Evolutionary conservation across 331 rosid genomes (phyloP).

Genomic region (Rosa hybrid): DNA sequence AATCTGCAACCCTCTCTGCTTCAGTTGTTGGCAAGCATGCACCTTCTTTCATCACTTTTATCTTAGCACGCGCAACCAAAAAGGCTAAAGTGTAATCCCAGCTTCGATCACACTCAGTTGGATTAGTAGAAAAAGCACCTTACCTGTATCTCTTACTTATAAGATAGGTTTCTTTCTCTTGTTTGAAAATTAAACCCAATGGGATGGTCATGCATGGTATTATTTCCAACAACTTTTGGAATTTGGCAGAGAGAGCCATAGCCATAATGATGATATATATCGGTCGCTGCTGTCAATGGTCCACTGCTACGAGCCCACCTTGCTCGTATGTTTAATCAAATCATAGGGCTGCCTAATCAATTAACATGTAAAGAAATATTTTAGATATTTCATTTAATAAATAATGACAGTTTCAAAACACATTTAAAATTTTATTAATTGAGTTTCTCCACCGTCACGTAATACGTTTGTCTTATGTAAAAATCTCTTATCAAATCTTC

Average conservation of each 20-base stretch:
- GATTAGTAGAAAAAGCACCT: not conserved
- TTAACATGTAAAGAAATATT: too few relatives aligned
- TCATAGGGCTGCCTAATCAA: too few relatives aligned
- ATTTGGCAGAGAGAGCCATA: not conserved
- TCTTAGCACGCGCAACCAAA: not conserved
- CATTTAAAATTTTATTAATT: too few relatives aligned
- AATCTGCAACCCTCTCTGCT: not conserved
- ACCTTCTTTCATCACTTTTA: not conserved
- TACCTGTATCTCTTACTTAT: too few relatives aligned
- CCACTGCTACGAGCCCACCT: not conserved
- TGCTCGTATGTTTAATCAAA: too few relatives aligned
- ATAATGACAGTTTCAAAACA: too few relatives aligned
- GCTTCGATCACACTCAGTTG: constrained; percentile 1
- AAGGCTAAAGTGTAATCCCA: not conserved
- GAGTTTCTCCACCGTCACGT: too few relatives aligned
- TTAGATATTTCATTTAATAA: too few relatives aligned
- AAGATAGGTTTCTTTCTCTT: too few relatives aligned
- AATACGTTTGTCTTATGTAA: too few relatives aligned
- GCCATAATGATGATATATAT: not conserved
- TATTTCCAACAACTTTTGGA: not conserved
- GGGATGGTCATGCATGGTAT: not conserved
- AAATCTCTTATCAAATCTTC: too few relatives aligned
- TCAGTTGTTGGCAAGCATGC: not conserved
- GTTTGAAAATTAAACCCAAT: not conserved
- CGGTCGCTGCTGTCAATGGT: not conserved